Percentiles rank a stretch among this genome's conserved stretches.
These are phyloP conservation scores for Fusarium xylarioides DNA, from an alignment of 2,329 filamentous ascomycete genomes.

Conservation along the genomic window DNA sequence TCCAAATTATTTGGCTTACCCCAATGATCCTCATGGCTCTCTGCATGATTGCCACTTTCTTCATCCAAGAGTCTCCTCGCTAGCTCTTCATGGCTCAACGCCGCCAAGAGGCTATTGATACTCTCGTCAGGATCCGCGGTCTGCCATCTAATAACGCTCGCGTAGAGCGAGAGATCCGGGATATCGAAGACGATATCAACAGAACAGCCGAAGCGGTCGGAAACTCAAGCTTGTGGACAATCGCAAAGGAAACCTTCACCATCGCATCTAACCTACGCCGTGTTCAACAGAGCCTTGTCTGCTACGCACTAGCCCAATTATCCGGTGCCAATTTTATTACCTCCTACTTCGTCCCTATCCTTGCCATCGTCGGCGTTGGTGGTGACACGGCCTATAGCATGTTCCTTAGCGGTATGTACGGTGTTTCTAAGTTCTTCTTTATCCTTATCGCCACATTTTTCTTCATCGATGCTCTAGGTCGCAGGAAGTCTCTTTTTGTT, in stretches of 20 bases:
- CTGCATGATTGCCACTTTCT: not conserved
- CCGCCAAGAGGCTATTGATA: not conserved
- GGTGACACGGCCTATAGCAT: not conserved
- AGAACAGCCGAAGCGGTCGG: not conserved
- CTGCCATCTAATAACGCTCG: not conserved
- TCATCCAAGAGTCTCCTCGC: not conserved
- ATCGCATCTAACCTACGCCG: not conserved
- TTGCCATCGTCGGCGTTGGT: not conserved
- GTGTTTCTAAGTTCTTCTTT: not conserved
- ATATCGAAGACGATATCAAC: not conserved
- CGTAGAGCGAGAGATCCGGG: not conserved
- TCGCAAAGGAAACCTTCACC: not conserved
- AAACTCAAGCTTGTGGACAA: not conserved
- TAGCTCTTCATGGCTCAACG: not conserved
- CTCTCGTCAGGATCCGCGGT: not conserved
- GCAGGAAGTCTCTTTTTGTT: not conserved
- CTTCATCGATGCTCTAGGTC: not conserved
- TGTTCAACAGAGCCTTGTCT: not conserved
- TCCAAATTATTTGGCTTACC: not conserved
- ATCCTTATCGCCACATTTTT: not conserved
- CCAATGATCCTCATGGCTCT: not conserved
- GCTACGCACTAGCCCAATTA: not conserved
- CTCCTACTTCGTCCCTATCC: not conserved
- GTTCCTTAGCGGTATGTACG: not conserved
- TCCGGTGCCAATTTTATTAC: not conserved